Conservation (phyloP, 768 basidiomycete species). For the Scleroderma bovista region DNA sequence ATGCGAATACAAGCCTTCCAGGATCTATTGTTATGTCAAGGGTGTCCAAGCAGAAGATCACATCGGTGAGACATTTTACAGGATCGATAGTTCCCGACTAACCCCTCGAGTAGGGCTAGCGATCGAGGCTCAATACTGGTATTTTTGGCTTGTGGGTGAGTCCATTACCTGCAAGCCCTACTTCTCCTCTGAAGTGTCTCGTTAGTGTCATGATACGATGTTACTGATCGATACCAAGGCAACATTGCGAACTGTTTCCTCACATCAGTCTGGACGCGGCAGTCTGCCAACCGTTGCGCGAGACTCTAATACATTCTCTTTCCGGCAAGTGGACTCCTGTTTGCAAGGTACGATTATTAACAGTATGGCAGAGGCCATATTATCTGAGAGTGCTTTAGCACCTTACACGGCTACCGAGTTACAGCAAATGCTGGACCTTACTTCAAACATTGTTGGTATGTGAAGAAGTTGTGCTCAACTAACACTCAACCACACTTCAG, state of each 20-base stretch:
- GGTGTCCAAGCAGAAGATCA: slow-evolving; percentile 36
- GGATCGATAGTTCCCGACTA: not conserved
- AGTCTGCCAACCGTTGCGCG: not conserved
- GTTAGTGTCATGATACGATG: not conserved
- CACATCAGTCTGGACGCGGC: not conserved
- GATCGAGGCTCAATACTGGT: slow-evolving; percentile 20
- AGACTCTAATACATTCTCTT: not conserved
- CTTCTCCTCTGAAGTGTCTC: not conserved
- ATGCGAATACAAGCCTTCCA: slow-evolving; percentile 29
- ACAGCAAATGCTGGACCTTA: not conserved
- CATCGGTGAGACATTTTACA: slow-evolving; percentile 30
- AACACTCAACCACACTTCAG: not conserved
- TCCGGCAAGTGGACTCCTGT: not conserved
- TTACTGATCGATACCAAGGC: not conserved
- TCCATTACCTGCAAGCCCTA: not conserved
- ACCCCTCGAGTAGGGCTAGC: slow-evolving; percentile 9
- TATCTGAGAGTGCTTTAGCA: not conserved
- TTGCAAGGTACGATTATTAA: not conserved
- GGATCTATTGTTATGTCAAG: slow-evolving; percentile 31
- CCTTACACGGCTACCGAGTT: not conserved
- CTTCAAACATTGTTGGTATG: not conserved
- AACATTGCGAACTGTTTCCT: not conserved
- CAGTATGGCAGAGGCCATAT: not conserved
- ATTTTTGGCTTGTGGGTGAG: not conserved
- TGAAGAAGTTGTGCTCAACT: not conserved